These are phyloP conservation scores for Backusella tarrabulga DNA, from an alignment of 192 early-diverging fungal genomes.

Conservation along the genomic window DNA sequence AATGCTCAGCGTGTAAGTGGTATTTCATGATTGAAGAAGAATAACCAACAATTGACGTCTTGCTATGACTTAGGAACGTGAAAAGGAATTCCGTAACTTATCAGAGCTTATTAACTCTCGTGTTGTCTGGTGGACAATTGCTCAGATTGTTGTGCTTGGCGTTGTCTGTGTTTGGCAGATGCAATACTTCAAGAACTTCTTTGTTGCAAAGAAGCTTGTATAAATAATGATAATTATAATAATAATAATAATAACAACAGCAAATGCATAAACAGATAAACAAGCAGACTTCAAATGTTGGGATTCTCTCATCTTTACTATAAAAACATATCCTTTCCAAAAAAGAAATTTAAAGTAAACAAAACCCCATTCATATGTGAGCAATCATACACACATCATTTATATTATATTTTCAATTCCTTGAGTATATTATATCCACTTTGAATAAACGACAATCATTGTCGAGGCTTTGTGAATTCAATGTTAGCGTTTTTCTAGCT, in stretches of 20 bases:
- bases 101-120: slow-evolving; percentile 83
- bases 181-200: slow-evolving; percentile 81
- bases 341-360: too few relatives aligned
- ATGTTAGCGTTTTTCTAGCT: too few relatives aligned
- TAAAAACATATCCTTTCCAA: too few relatives aligned
- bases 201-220: slow-evolving; percentile 90
- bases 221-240: slow-evolving; percentile 29
- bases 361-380: too few relatives aligned
- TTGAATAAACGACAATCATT: too few relatives aligned
- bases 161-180: slow-evolving; percentile 86
- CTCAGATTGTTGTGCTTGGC: slow-evolving; percentile 79
- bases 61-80: slow-evolving; percentile 62
- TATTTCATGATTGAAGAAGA: too few relatives aligned
- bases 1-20: slow-evolving; percentile 79
- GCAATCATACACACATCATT: too few relatives aligned
- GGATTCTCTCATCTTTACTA: not conserved
- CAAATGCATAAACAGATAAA: slow-evolving; percentile 7
- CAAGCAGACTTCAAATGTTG: not conserved
- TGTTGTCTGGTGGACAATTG: slow-evolving; percentile 84
- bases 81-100: slow-evolving; percentile 86
- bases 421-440: too few relatives aligned
- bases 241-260: not conserved
- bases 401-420: too few relatives aligned
- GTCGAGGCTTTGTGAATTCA: too few relatives aligned
- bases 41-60: not conserved